Percentiles rank a stretch among this genome's conserved stretches.
These are phyloP conservation scores for Xylariaceae sp. DNA, from an alignment of 2,329 filamentous ascomycete species.

Conservation along the genomic window DNA sequence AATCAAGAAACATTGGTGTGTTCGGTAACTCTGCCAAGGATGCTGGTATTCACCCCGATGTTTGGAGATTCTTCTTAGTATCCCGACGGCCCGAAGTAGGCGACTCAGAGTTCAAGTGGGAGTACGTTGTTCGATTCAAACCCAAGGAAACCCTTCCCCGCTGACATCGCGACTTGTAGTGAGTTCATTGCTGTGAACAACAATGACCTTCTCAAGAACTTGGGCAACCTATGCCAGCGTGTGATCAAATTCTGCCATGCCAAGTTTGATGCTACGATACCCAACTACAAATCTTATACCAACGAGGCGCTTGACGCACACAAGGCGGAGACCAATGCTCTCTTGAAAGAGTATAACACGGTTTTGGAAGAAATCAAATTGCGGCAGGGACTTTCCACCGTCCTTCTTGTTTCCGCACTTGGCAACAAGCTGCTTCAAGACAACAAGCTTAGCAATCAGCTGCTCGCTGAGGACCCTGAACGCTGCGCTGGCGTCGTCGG, in stretches of 20 bases:
- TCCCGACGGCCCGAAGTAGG: constrained; percentile 80
- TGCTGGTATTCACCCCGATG: constrained; percentile 77
- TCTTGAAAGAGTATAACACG: constrained; percentile 64
- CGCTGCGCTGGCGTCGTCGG: constrained; percentile 63
- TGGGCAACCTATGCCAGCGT: constrained; percentile 56
- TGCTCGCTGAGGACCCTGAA: constrained; percentile 53
- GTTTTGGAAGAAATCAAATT: constrained; percentile 72
- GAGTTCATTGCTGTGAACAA: constrained; percentile 84
- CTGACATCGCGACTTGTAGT: constrained; percentile 26
- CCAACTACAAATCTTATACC: constrained; percentile 49
- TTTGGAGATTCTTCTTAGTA: constrained; percentile 93
- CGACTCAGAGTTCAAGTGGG: constrained; percentile 90
- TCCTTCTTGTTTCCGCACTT: constrained; percentile 29
- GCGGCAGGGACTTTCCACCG: constrained; percentile 54
- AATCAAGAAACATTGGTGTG: constrained; percentile 72
- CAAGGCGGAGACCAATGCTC: constrained; percentile 61
- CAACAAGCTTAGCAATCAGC: constrained; percentile 53
- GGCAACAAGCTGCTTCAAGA: constrained; percentile 52
- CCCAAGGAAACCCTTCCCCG: constrained; percentile 7
- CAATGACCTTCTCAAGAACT: constrained; percentile 76
- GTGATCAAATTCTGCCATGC: constrained; percentile 62
- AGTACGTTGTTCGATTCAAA: constrained; percentile 23
- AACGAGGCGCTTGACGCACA: constrained; percentile 27
- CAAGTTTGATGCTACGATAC: constrained; percentile 60
- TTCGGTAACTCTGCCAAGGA: constrained; percentile 88